A percentile compares a stretch with the other conserved stretches of the same genome.
Evolutionary conservation across 2,329 filamentous ascomycete species (phyloP).

Genomic region (Zalaria obscura): DNA sequence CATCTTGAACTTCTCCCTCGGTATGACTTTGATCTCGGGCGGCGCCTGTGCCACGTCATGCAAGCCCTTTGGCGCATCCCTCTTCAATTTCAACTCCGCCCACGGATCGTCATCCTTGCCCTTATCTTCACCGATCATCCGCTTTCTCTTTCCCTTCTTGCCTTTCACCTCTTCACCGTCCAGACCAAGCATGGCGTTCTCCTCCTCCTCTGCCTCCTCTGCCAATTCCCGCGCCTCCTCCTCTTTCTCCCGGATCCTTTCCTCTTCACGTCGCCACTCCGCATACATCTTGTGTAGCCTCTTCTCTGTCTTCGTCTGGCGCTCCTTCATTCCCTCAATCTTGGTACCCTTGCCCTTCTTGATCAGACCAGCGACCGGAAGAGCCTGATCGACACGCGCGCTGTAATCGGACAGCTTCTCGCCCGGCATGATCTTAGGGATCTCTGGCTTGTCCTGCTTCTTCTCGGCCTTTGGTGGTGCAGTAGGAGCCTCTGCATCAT

Average conservation of each 20-base stretch:
- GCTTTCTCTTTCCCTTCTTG: constrained; percentile 29
- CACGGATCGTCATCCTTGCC: constrained; percentile 61
- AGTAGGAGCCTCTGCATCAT: constrained; percentile 2
- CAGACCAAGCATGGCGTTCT: constrained; percentile 36
- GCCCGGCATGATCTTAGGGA: constrained; percentile 64
- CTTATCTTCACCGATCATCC: constrained; percentile 31
- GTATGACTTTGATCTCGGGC: constrained; percentile 52
- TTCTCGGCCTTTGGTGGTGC: constrained; percentile 8
- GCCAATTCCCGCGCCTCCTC: constrained; percentile 57
- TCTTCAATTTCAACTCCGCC: constrained; percentile 56
- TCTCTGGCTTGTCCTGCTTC: constrained; percentile 14
- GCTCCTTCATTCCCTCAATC: constrained; percentile 49
- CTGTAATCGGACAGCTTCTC: constrained; percentile 74
- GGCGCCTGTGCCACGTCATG: constrained; percentile 58
- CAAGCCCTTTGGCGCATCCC: constrained; percentile 37
- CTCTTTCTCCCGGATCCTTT: constrained; percentile 61
- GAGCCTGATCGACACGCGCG: constrained; percentile 66
- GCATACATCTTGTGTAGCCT: constrained; percentile 50
- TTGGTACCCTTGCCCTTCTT: constrained; percentile 49
- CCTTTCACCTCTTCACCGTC: constrained; percentile 48
- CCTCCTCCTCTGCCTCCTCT: constrained; percentile 43
- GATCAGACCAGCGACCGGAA: constrained; percentile 58
- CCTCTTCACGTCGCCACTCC: constrained; percentile 61
- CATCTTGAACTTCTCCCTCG: constrained; percentile 50
- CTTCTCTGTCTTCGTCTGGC: constrained; percentile 69